phyloP scores from a whole-genome alignment of 176 grass and related monocot genomes.

The Hyparrhenia diplandra region DNA sequence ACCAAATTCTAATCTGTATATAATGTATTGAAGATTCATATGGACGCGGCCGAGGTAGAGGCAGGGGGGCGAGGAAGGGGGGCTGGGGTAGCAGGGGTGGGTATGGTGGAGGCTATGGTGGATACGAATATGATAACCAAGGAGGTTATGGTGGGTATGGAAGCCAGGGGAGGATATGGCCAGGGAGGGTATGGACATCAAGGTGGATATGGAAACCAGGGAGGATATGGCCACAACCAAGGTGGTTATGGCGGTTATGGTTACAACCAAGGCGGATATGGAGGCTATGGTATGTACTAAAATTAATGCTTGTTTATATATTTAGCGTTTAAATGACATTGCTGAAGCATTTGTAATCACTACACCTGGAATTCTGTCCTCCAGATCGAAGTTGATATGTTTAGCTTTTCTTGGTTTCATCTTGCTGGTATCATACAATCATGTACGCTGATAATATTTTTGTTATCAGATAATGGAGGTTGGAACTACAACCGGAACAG shows the following conservation, averaged over 20 bases:
- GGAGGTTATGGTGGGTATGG: slow-evolving; percentile 66
- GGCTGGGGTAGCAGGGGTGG: slow-evolving; percentile 61
- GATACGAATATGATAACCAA: slow-evolving; percentile 68
- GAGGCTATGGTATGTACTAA: slow-evolving; percentile 51
- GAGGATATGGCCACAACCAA: slow-evolving; percentile 67
- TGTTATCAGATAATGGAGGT: slow-evolving; percentile 67
- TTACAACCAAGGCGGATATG: slow-evolving; percentile 81
- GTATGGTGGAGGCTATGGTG: slow-evolving; percentile 56
- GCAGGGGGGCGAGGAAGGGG: slow-evolving; percentile 67
- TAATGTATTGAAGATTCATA: slow-evolving; percentile 58
- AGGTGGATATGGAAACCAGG: slow-evolving; percentile 73
- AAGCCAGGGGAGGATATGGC: slow-evolving; percentile 54
- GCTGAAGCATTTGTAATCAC: not conserved
- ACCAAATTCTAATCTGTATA: slow-evolving; percentile 10
- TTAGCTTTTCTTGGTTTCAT: not conserved
- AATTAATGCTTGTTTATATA: not conserved
- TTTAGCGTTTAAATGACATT: too few relatives aligned
- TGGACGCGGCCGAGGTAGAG: slow-evolving; percentile 61
- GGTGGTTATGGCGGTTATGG: slow-evolving; percentile 72
- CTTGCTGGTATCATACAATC: not conserved
- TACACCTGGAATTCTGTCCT: not conserved
- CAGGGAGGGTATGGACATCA: slow-evolving; percentile 69
- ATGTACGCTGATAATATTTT: slow-evolving; percentile 5
- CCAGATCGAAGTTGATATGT: not conserved
- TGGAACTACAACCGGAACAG: slow-evolving; percentile 62